A percentile compares a stretch with the other conserved stretches of the same genome.
These are phyloP conservation scores for Blastomyces gilchristii DNA, from an alignment of 2,329 filamentous ascomycete species.

Conservation along the genomic window DNA sequence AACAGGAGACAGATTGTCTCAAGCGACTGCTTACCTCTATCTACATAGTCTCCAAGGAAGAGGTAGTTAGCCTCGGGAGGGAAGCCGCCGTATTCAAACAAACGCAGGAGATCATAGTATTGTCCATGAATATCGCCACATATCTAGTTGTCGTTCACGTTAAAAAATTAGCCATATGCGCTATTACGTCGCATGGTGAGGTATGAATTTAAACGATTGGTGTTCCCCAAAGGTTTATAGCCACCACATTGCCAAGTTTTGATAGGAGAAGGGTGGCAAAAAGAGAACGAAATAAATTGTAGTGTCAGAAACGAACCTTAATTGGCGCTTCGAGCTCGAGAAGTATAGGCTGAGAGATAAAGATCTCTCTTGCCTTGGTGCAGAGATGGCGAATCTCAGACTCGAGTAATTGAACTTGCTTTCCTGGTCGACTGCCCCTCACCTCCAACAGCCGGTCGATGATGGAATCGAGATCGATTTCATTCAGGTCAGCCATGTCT, in stretches of 20 bases:
- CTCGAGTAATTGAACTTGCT: slow-evolving; percentile 95
- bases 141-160: slow-evolving; percentile 54
- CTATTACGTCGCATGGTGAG: not conserved
- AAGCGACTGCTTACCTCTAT: slow-evolving; percentile 96
- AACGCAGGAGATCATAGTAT: slow-evolving; percentile 92
- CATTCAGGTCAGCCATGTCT: slow-evolving; percentile 66
- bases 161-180: not conserved
- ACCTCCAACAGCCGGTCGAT: slow-evolving; percentile 97
- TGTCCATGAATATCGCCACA: slow-evolving; percentile 98
- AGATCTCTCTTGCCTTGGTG: slow-evolving; percentile 97
- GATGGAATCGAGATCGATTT: slow-evolving; percentile 98
- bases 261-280: not conserved
- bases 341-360: slow-evolving; percentile 97
- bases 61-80: slow-evolving; percentile 98
- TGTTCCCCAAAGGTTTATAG: not conserved
- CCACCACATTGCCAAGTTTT: slow-evolving; percentile 1
- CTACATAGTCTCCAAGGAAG: slow-evolving; percentile 97
- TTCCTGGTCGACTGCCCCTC: slow-evolving; percentile 91
- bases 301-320: slow-evolving; percentile 57
- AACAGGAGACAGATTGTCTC: slow-evolving; percentile 96
- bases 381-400: slow-evolving; percentile 94
- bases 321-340: slow-evolving; percentile 97
- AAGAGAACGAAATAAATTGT: not conserved
- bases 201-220: not conserved
- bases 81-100: slow-evolving; percentile 98